Conservation (phyloP, 140 eudicot species). For the Artemisia princeps region DNA sequence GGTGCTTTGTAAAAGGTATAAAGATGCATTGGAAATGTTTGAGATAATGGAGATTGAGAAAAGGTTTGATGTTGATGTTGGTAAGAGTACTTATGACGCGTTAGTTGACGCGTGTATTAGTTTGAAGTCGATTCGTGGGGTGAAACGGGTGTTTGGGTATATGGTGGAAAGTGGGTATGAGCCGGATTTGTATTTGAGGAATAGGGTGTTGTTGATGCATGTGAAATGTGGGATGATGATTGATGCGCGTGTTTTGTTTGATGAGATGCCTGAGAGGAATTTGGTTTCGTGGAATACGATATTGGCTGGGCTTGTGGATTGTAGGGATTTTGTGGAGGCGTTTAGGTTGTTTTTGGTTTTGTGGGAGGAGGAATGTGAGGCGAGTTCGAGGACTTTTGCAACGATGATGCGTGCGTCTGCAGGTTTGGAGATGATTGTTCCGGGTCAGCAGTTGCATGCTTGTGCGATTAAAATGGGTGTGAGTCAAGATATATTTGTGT, state of each 20-base stretch:
- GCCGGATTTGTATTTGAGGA: constrained; percentile 66
- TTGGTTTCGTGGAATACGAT: constrained; percentile 78
- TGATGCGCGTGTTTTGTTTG: constrained; percentile 65
- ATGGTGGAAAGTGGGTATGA: constrained; percentile 49
- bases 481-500: constrained; percentile 43
- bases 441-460: constrained; percentile 69
- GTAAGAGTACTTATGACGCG: constrained; percentile 58
- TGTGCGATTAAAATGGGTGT: constrained; percentile 52
- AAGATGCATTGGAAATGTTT: constrained; percentile 70
- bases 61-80: constrained; percentile 38
- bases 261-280: constrained; percentile 65
- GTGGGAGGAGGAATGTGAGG: constrained; percentile 57
- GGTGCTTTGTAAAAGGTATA: constrained; percentile 39
- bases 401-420: constrained; percentile 70
- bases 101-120: constrained; percentile 70
- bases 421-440: constrained; percentile 49
- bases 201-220: constrained; percentile 72
- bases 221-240: constrained; percentile 84
- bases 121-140: constrained; percentile 69
- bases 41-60: constrained; percentile 55
- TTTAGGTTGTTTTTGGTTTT: constrained; percentile 51
- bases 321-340: constrained; percentile 53
- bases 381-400: constrained; percentile 55
- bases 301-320: constrained; percentile 63
- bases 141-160: constrained; percentile 50